phyloP scores from a whole-genome alignment of 495 filamentous ascomycete species.

The Cercophora samala region DNA sequence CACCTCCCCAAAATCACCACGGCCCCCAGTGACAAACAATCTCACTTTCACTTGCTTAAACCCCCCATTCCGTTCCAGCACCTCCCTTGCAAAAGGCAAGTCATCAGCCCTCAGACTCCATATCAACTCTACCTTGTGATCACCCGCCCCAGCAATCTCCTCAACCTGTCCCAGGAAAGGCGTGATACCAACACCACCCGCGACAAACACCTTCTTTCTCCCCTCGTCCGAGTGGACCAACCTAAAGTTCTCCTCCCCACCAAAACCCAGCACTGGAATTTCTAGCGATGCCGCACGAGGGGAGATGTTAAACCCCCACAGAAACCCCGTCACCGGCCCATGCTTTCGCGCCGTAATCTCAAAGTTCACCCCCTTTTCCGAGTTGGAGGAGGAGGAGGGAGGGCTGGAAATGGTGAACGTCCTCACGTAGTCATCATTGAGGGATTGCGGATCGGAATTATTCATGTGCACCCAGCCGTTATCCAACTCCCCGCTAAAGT shows the following conservation, averaged over 20 bases:
- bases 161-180: slow-evolving; percentile 63
- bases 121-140: slow-evolving; percentile 25
- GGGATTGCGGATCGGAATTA: slow-evolving; percentile 67
- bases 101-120: slow-evolving; percentile 65
- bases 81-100: slow-evolving; percentile 58
- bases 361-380: slow-evolving; percentile 42
- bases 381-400: slow-evolving; percentile 17
- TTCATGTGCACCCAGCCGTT: slow-evolving; percentile 77
- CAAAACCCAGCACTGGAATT: slow-evolving; percentile 66
- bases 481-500: slow-evolving; percentile 63
- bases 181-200: slow-evolving; percentile 78
- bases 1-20: slow-evolving; percentile 24
- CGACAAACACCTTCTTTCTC: slow-evolving; percentile 54
- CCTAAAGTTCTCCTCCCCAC: slow-evolving; percentile 52
- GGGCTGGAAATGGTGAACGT: slow-evolving; percentile 73
- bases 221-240: not conserved
- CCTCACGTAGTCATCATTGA: slow-evolving; percentile 80
- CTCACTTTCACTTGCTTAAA: slow-evolving; percentile 46
- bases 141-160: slow-evolving; percentile 32
- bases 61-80: slow-evolving; percentile 49
- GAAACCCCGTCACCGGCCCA: slow-evolving; percentile 61
- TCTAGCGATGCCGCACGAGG: slow-evolving; percentile 46
- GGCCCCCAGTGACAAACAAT: slow-evolving; percentile 59
- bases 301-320: slow-evolving; percentile 56
- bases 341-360: slow-evolving; percentile 69